Evolutionary conservation across 2,329 filamentous ascomycete species (phyloP).

Genomic region (Curvularia eragrostidis): DNA sequence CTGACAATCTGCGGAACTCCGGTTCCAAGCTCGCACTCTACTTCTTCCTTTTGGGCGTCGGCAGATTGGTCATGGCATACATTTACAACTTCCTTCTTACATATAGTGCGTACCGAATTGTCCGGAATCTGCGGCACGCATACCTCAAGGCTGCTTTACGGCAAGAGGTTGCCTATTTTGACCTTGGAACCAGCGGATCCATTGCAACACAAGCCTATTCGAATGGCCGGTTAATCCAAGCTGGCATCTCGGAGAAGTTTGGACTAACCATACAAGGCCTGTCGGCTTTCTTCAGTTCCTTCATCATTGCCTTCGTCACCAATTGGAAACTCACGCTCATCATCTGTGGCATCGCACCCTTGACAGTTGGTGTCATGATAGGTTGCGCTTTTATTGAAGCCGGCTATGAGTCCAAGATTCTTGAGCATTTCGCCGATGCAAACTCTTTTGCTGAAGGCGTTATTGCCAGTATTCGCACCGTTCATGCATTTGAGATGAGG

Average conservation of each 20-base stretch:
- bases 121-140: constrained; percentile 18
- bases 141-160: constrained; percentile 20
- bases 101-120: constrained; percentile 18
- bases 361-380: constrained; percentile 41
- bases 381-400: constrained; percentile 25
- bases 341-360: constrained; percentile 7
- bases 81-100: constrained; percentile 22
- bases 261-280: constrained; percentile 51
- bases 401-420: constrained; percentile 10
- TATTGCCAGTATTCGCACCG: constrained; percentile 35
- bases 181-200: constrained; percentile 24
- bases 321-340: constrained; percentile 94
- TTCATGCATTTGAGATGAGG: constrained; percentile 67
- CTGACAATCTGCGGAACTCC: constrained; percentile 2
- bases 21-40: constrained; percentile 16
- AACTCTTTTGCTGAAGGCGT: constrained; percentile 19
- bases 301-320: constrained; percentile 86
- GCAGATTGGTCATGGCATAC: constrained; percentile 17
- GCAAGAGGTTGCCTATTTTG: constrained; percentile 41
- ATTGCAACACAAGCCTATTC: constrained; percentile 22
- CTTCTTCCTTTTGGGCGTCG: constrained; percentile 20
- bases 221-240: constrained; percentile 1
- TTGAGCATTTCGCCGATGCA: constrained; percentile 2
- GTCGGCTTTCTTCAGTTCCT: constrained; percentile 74
- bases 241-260: constrained; percentile 38